phyloP scores from a whole-genome alignment of 192 early-diverging fungal genomes.

The Funneliformis mosseae region DNA sequence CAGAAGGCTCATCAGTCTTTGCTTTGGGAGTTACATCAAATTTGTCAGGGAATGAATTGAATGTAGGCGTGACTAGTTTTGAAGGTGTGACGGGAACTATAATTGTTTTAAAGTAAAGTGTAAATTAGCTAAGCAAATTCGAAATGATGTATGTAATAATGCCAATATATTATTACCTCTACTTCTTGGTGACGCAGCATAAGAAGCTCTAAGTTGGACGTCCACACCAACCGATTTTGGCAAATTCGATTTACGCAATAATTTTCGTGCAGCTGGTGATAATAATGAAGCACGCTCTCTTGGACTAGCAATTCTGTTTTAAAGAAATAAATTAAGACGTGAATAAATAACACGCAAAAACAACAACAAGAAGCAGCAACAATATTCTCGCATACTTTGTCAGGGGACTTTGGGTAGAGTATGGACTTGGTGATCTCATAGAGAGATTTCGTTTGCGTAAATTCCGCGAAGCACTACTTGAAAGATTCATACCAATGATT shows the following conservation, averaged over 20 bases:
- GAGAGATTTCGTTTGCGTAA: slow-evolving; percentile 42
- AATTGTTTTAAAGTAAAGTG: neutral
- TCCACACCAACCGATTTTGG: slow-evolving; percentile 28
- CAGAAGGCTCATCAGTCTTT: neutral
- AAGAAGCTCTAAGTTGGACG: slow-evolving; percentile 42
- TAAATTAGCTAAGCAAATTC: neutral
- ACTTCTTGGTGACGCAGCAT: slow-evolving; percentile 17
- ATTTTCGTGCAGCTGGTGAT: slow-evolving; percentile 43
- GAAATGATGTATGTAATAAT: neutral
- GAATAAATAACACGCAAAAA: neutral
- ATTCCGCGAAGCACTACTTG: slow-evolving; percentile 63
- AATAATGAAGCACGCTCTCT: slow-evolving; percentile 39
- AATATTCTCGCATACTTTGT: slow-evolving; percentile 11
- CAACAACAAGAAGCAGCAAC: neutral
- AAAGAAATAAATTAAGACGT: neutral
- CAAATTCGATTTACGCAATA: slow-evolving; percentile 35
- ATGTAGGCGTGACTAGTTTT: neutral
- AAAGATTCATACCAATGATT: slow-evolving; percentile 59
- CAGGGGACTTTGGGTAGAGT: slow-evolving; percentile 32
- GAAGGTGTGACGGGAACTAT: neutral
- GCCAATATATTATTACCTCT: neutral
- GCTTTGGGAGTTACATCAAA: neutral
- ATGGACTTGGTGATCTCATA: slow-evolving; percentile 37
- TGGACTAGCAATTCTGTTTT: slow-evolving; percentile 35
- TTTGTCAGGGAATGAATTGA: neutral